phyloP scores from a whole-genome alignment of 2,329 filamentous ascomycete genomes.

The Penicillium olsonii region DNA sequence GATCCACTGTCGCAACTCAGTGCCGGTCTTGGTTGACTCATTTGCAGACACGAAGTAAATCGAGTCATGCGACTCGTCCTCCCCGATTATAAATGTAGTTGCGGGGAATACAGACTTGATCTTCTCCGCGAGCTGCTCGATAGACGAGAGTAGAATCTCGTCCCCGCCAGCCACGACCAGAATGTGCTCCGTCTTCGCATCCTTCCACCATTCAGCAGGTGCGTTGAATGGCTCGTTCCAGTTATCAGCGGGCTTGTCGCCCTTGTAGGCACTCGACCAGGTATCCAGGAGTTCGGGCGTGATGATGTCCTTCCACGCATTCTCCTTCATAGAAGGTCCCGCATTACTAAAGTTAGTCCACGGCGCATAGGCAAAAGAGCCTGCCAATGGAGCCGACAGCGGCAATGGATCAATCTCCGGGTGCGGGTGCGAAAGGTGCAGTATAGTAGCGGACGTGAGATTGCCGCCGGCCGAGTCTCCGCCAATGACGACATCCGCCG shows the following conservation, averaged over 20 bases:
- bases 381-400: slow-evolving; percentile 43
- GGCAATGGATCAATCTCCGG: slow-evolving; percentile 47
- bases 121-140: slow-evolving; percentile 35
- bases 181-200: slow-evolving; percentile 49
- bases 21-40: slow-evolving; percentile 28
- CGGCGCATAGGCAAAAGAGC: slow-evolving; percentile 55
- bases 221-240: slow-evolving; percentile 57
- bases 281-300: slow-evolving; percentile 32
- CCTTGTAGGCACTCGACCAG: slow-evolving; percentile 53
- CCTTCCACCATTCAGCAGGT: slow-evolving; percentile 54
- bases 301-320: slow-evolving; percentile 54
- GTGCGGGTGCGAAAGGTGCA: slow-evolving; percentile 54
- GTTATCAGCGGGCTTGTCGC: slow-evolving; percentile 38
- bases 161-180: slow-evolving; percentile 55
- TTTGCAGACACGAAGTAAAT: slow-evolving; percentile 27
- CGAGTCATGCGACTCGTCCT: slow-evolving; percentile 33
- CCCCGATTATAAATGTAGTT: slow-evolving; percentile 29
- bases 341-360: slow-evolving; percentile 55
- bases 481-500: slow-evolving; percentile 37
- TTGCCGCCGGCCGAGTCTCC: slow-evolving; percentile 47
- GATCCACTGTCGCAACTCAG: slow-evolving; percentile 32
- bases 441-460: slow-evolving; percentile 34
- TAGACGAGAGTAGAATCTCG: slow-evolving; percentile 52
- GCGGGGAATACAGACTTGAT: slow-evolving; percentile 34
- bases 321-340: slow-evolving; percentile 44